phyloP scores from a whole-genome alignment of 2,329 filamentous ascomycete genomes.

The Mariannaea elegans region DNA sequence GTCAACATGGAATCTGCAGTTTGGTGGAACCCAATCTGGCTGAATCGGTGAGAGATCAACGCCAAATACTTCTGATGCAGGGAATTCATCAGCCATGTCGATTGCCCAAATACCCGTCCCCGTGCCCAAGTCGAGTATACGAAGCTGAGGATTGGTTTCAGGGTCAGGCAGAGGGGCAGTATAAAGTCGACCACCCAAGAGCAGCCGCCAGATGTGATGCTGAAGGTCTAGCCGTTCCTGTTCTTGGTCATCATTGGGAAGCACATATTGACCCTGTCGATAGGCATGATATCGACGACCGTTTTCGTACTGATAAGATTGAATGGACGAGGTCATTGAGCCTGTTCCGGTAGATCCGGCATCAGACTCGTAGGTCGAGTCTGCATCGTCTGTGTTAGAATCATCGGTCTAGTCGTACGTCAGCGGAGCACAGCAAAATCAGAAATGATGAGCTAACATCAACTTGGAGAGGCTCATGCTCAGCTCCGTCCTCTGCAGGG shows the following conservation, averaged over 20 bases:
- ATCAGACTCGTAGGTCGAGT: conserved; percentile 49
- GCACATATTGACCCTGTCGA: conserved; percentile 39
- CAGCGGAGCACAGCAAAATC: neutral
- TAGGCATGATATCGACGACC: conserved; percentile 47
- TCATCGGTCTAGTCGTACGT: conserved; percentile 23
- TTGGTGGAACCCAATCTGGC: conserved; percentile 63
- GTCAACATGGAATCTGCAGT: conserved; percentile 72
- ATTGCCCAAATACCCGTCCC: conserved; percentile 71
- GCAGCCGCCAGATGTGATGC: conserved; percentile 45
- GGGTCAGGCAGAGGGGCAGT: conserved; percentile 41
- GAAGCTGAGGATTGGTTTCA: conserved; percentile 33
- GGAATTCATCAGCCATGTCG: conserved; percentile 61
- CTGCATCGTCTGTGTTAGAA: conserved; percentile 35
- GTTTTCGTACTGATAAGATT: conserved; percentile 49
- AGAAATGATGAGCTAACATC: conserved; percentile 18
- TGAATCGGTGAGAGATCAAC: conserved; percentile 68
- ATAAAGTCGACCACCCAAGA: conserved; percentile 35
- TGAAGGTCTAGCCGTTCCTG: conserved; percentile 50
- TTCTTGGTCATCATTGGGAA: conserved; percentile 45
- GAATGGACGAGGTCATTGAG: conserved; percentile 53
- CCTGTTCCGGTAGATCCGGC: conserved; percentile 42
- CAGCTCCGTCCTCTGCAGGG: conserved; percentile 26
- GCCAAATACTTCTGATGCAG: conserved; percentile 50
- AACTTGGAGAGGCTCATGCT: conserved; percentile 30
- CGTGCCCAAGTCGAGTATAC: conserved; percentile 66